Evolutionary conservation across 208 protist genomes (phyloP).

Genomic region (Trypanosomatidae sp.): DNA sequence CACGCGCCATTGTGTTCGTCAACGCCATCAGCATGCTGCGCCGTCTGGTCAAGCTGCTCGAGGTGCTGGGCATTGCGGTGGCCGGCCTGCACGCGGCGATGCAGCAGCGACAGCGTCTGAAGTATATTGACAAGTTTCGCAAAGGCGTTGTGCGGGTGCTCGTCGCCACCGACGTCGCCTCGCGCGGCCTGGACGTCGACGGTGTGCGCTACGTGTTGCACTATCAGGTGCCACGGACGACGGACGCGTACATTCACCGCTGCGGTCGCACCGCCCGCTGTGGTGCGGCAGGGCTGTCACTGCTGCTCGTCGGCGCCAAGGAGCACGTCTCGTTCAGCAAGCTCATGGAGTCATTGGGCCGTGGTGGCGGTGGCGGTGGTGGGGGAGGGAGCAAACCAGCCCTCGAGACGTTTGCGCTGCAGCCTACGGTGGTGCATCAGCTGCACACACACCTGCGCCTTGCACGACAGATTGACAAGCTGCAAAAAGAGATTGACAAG

Average conservation of each 20-base stretch:
- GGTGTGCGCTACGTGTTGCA: slow-evolving; percentile 94
- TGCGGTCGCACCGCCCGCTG: slow-evolving; percentile 93
- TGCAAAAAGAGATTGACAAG: slow-evolving; percentile 78
- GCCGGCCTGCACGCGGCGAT: slow-evolving; percentile 92
- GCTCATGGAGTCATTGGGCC: slow-evolving; percentile 61
- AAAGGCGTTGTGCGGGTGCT: slow-evolving; percentile 54
- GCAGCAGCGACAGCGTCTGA: slow-evolving; percentile 96
- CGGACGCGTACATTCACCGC: slow-evolving; percentile 95
- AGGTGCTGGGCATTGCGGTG: slow-evolving; percentile 71
- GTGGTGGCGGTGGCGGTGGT: slow-evolving; percentile 22
- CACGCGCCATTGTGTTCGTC: slow-evolving; percentile 90
- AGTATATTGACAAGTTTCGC: slow-evolving; percentile 93
- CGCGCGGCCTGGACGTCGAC: slow-evolving; percentile 92
- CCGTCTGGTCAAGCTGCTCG: slow-evolving; percentile 87
- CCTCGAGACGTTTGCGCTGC: slow-evolving; percentile 71
- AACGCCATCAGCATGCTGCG: slow-evolving; percentile 91
- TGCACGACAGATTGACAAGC: slow-evolving; percentile 78
- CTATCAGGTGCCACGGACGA: slow-evolving; percentile 92
- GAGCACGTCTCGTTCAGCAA: slow-evolving; percentile 84
- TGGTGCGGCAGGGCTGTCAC: slow-evolving; percentile 61
- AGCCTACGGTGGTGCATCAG: slow-evolving; percentile 71
- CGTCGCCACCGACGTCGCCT: slow-evolving; percentile 89
- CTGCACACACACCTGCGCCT: slow-evolving; percentile 61
- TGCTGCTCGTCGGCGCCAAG: slow-evolving; percentile 73
- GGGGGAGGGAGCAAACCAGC: no score